Percentiles rank a stretch among this genome's conserved stretches.
Conservation (phyloP, 1,284 basidiomycete genomes). For the Malassezia arunalokei region DNA sequence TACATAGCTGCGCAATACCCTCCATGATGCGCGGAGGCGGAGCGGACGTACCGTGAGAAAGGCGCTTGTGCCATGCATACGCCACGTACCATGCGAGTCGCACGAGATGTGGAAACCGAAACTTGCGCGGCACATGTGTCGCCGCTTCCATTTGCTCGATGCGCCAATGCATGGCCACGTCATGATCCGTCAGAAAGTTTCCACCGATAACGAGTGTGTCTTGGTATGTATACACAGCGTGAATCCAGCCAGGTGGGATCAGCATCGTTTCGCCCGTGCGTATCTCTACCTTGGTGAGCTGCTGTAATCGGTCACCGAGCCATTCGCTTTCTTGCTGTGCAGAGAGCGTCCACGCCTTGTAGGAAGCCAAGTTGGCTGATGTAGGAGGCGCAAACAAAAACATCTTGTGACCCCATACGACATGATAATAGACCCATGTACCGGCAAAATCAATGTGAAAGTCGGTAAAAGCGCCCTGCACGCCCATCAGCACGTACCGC, state of each 20-base stretch:
- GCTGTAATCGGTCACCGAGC: slow-evolving; percentile 79
- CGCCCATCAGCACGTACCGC: slow-evolving; percentile 88
- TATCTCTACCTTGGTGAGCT: slow-evolving; percentile 72
- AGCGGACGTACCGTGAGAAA: background rate
- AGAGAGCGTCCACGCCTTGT: slow-evolving; percentile 60
- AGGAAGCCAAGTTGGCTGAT: slow-evolving; percentile 70
- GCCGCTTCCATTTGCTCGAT: slow-evolving; percentile 80
- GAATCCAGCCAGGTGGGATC: slow-evolving; percentile 67
- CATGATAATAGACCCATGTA: slow-evolving; percentile 22
- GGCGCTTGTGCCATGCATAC: slow-evolving; percentile 21
- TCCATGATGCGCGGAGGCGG: slow-evolving; percentile 1
- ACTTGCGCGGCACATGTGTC: slow-evolving; percentile 86
- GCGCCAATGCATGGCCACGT: slow-evolving; percentile 53
- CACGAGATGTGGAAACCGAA: slow-evolving; percentile 63
- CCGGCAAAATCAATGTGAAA: slow-evolving; percentile 37
- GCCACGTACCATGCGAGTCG: slow-evolving; percentile 47
- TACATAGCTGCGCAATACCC: slow-evolving; percentile 5
- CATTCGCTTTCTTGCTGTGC: slow-evolving; percentile 74
- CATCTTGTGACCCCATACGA: slow-evolving; percentile 52
- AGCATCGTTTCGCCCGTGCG: slow-evolving; percentile 76
- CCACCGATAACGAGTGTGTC: slow-evolving; percentile 93
- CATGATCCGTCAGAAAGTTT: slow-evolving; percentile 53
- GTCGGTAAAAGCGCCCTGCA: slow-evolving; percentile 60
- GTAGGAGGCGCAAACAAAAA: slow-evolving; percentile 90
- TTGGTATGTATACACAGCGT: slow-evolving; percentile 81